Evolutionary conservation across 106 monocot genomes (phyloP), one percentile per base, ranked within the genome.

Genomic region (Dendrobium huoshanense): DNA sequence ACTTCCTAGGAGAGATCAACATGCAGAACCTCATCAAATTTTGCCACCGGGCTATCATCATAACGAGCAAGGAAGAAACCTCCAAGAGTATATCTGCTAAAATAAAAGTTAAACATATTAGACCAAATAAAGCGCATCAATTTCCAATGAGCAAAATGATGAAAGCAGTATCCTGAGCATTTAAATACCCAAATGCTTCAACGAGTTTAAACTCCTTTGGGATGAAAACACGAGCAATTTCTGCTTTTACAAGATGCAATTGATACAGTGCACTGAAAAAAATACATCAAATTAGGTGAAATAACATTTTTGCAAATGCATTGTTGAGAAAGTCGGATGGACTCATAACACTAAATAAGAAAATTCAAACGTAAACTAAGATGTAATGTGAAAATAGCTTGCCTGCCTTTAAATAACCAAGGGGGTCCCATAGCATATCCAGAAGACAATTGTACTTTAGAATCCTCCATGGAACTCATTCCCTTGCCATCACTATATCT

Each of bases 41-140:
- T 85, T 82, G 92, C 94, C 61, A 94, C 92, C 37, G 97, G 97
- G 78, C 94, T 94, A 72, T 89, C 91, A 51, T 98, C 92, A 81
- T 98, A 98, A 41, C 85, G 84, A 55, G 97, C 97, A 77, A 98
- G 89, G 81, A 97, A 97, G 78, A 97, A 78, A 3, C 97, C 97
- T 43, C 97, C 97, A 10, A 97, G 86, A 1, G 96, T 96, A 80
- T 94, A 96, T 31, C 95, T 96, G 58, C 33, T 18, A 43, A 75
- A 78, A 78, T 70, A 37, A 65, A 65, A 27, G 33, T 70, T 18
- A 67, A 3, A 4, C 33, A 41, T 40, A 42, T 19, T 11, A 33
- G 15, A 67, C 29, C 15, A 5, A 64, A 64, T 44, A 47, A 40
- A 41, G 7, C 29, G 54, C 18, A 24, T 18, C 6, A 31, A 31